These are phyloP conservation scores for Colletotrichum chlorophyti DNA, from an alignment of 2,329 filamentous ascomycete species.

Conservation along the genomic window DNA sequence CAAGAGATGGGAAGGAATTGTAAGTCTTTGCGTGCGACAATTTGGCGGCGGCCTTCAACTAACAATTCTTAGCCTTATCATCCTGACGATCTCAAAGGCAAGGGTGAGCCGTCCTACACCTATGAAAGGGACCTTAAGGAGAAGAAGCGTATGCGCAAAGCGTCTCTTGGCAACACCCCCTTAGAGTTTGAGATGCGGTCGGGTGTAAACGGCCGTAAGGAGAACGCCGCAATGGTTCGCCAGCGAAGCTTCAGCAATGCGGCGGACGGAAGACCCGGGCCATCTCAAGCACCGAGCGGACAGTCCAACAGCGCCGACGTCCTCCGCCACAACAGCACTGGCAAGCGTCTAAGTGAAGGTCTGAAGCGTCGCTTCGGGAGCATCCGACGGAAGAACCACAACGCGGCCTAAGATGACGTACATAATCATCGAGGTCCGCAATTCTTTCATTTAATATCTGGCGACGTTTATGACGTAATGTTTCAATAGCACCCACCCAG, in stretches of 20 bases:
- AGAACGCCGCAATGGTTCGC: constrained; percentile 37
- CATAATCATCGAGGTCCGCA: neutral
- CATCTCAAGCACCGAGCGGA: constrained; percentile 27
- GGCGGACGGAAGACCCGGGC: constrained; percentile 34
- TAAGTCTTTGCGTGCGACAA: too few species aligned
- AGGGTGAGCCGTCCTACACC: constrained; percentile 78
- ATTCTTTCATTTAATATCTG: neutral
- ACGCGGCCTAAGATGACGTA: constrained; percentile 4
- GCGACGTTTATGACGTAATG: neutral
- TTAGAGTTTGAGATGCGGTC: constrained; percentile 59
- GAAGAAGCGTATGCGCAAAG: constrained; percentile 49
- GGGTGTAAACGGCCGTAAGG: constrained; percentile 34
- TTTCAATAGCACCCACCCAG: neutral
- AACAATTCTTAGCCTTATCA: constrained; percentile 64
- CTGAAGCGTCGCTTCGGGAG: constrained; percentile 62
- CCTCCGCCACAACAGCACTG: constrained; percentile 48
- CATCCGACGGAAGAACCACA: constrained; percentile 52
- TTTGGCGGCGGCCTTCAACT: neutral
- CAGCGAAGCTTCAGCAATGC: constrained; percentile 54
- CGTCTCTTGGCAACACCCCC: constrained; percentile 34
- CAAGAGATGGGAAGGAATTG: constrained; percentile 75
- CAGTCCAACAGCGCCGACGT: constrained; percentile 36
- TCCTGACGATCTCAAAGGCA: constrained; percentile 81
- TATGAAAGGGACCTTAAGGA: constrained; percentile 73
- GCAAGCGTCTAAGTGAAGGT: constrained; percentile 55